A percentile compares a stretch with the other conserved stretches of the same genome.
Evolutionary conservation across 345 rosid species (phyloP).

Genomic region (Hirschfeldia incana): DNA sequence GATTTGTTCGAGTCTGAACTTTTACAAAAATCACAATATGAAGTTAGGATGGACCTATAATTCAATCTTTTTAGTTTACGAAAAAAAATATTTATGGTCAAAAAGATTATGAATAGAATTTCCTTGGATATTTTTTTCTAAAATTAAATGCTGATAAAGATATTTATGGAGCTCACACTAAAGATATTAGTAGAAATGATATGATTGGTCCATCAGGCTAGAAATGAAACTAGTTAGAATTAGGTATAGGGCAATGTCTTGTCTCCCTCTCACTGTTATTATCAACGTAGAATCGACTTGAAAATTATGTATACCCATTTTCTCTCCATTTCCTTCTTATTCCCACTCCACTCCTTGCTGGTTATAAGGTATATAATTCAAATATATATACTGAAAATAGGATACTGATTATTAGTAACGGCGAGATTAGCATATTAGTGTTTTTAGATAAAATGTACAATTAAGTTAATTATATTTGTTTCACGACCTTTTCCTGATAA

Average conservation of each 20-base stretch:
- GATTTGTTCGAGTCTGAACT: background rate
- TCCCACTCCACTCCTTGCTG: slow-evolving; percentile 12
- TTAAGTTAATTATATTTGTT: background rate
- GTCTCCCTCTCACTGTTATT: slow-evolving; percentile 32
- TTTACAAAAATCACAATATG: background rate
- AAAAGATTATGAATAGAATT: background rate
- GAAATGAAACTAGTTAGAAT: slow-evolving; percentile 34
- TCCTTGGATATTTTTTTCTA: background rate
- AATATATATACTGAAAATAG: background rate
- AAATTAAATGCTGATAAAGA: slow-evolving; percentile 3
- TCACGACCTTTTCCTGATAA: background rate
- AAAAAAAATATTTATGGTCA: background rate
- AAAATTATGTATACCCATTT: slow-evolving; percentile 25
- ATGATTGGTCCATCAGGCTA: slow-evolving; percentile 30
- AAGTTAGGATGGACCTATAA: background rate
- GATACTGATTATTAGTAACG: background rate
- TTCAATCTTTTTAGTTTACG: background rate
- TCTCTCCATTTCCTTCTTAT: background rate
- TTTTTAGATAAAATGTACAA: background rate
- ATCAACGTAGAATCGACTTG: slow-evolving; percentile 31
- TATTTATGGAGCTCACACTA: slow-evolving; percentile 2
- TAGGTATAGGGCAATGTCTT: slow-evolving; percentile 24
- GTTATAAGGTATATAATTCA: background rate
- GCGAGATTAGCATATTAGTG: background rate
- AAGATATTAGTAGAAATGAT: slow-evolving; percentile 30